phyloP scores from a whole-genome alignment of 495 filamentous ascomycete genomes.

The Trichoderma parareesei region DNA sequence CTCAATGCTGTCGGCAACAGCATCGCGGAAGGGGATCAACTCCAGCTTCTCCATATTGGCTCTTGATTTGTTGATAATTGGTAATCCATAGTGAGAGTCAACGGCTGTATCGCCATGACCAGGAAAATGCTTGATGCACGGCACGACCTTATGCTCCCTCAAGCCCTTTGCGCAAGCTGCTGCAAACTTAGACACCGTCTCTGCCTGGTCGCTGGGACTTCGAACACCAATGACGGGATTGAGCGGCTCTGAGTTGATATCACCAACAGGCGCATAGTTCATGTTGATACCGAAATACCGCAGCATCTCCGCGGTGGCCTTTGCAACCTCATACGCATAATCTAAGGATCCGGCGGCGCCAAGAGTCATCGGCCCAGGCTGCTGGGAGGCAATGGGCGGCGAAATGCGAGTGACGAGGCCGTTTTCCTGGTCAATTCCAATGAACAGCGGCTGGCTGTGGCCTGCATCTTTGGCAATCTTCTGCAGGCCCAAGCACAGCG shows the following conservation, averaged over 20 bases:
- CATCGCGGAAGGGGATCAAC: not conserved
- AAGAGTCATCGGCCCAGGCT: constrained; percentile 1
- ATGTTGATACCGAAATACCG: constrained; percentile 1
- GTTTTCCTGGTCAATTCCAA: constrained; percentile 1
- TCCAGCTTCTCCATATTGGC: constrained; percentile 5
- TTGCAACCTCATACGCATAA: constrained; percentile 1
- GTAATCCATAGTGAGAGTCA: not conserved
- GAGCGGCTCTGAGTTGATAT: not conserved
- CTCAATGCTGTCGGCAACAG: not conserved
- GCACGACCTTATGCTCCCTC: not conserved
- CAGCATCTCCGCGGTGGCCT: not conserved
- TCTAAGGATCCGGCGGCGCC: not conserved
- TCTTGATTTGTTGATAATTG: not conserved
- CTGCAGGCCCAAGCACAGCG: not conserved
- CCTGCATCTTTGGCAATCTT: constrained; percentile 4
- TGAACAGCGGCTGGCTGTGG: constrained; percentile 1
- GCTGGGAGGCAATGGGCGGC: not conserved
- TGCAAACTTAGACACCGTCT: constrained; percentile 2
- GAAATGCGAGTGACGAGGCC: not conserved
- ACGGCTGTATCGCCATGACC: constrained; percentile 2
- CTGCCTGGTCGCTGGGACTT: not conserved
- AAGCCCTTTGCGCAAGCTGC: not conserved
- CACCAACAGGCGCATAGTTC: not conserved
- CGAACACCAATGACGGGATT: constrained; percentile 3
- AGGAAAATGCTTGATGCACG: constrained; percentile 8